Percentiles rank a stretch among this genome's conserved stretches.
phyloP scores from a whole-genome alignment of 1,139 yeast genomes.

The Saccharomyces hybrid region DNA sequence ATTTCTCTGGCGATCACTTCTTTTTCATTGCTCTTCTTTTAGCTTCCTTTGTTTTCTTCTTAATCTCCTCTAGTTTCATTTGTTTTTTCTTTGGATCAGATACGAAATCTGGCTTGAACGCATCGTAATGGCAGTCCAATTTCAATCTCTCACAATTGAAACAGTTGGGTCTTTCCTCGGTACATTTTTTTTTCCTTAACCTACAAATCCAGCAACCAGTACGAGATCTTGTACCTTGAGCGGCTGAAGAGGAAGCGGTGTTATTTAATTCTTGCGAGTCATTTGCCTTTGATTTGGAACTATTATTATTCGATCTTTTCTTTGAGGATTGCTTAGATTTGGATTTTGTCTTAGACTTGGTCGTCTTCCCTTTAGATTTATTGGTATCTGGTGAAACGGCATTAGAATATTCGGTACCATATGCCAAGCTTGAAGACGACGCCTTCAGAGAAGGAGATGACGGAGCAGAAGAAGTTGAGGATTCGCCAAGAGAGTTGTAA shows the following conservation, averaged over 20 bases:
- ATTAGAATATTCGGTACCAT: background rate
- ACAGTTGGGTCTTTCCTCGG: slow-evolving; percentile 54
- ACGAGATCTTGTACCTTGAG: slow-evolving; percentile 40
- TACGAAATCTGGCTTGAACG: slow-evolving; percentile 51
- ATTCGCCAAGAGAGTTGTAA: background rate
- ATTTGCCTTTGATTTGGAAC: background rate
- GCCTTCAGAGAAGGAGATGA: background rate
- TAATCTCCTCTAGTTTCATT: slow-evolving; percentile 45
- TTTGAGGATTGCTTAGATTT: background rate
- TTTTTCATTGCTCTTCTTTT: slow-evolving; percentile 31
- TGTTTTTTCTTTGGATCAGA: slow-evolving; percentile 35
- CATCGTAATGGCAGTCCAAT: slow-evolving; percentile 43
- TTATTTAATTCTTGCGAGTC: slow-evolving; percentile 13
- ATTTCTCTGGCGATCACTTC: slow-evolving; percentile 4
- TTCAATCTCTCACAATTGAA: slow-evolving; percentile 46
- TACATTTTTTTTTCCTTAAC: slow-evolving; percentile 56
- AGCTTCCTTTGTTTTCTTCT: slow-evolving; percentile 32
- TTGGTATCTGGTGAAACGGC: background rate
- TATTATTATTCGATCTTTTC: slow-evolving; percentile 6
- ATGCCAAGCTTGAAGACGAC: background rate
- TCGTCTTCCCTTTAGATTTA: slow-evolving; percentile 1
- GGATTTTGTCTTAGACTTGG: slow-evolving; percentile 2
- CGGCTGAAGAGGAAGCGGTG: slow-evolving; percentile 3
- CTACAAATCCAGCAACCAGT: slow-evolving; percentile 68
- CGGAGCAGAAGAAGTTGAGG: background rate